These are phyloP conservation scores for Nicotiana sylvestris DNA, from an alignment of 257 asterid genomes.

Conservation along the genomic window DNA sequence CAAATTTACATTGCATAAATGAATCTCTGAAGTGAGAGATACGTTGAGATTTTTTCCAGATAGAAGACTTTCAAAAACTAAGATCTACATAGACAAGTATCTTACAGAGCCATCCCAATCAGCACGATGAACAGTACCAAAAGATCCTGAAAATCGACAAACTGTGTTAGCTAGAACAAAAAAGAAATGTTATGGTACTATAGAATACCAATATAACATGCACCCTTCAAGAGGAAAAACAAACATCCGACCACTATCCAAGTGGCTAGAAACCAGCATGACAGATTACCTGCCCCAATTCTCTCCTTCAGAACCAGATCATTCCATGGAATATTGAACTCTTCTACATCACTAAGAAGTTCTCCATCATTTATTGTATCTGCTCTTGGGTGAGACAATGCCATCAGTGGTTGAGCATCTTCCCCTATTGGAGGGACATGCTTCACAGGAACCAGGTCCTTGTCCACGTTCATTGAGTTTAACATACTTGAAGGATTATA, in stretches of 20 bases:
- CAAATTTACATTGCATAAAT: not conserved
- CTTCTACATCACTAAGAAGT: slow-evolving; percentile 59
- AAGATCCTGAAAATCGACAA: slow-evolving; percentile 67
- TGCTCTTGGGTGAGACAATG: slow-evolving; percentile 33
- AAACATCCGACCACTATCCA: not conserved
- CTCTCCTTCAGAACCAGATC: slow-evolving; percentile 83
- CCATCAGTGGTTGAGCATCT: slow-evolving; percentile 38
- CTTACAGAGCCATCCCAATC: slow-evolving; percentile 99
- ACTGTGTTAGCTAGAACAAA: slow-evolving; percentile 15
- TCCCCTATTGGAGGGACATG: slow-evolving; percentile 35
- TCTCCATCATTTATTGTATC: slow-evolving; percentile 38
- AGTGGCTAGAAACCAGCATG: slow-evolving; percentile 17
- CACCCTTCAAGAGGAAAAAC: not conserved
- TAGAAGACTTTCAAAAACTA: slow-evolving; percentile 11
- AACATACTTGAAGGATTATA: slow-evolving; percentile 35
- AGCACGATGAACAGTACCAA: slow-evolving; percentile 97
- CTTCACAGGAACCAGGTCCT: slow-evolving; percentile 34
- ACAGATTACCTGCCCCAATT: slow-evolving; percentile 81
- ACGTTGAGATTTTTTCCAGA: not conserved
- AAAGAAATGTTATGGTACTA: not conserved
- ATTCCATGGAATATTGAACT: slow-evolving; percentile 79
- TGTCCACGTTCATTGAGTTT: slow-evolving; percentile 35
- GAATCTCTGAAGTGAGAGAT: not conserved
- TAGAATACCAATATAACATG: not conserved
- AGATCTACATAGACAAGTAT: slow-evolving; percentile 22